These are phyloP conservation scores for Cicer bijugum DNA, from an alignment of 306 rosid species.

Conservation along the genomic window DNA sequence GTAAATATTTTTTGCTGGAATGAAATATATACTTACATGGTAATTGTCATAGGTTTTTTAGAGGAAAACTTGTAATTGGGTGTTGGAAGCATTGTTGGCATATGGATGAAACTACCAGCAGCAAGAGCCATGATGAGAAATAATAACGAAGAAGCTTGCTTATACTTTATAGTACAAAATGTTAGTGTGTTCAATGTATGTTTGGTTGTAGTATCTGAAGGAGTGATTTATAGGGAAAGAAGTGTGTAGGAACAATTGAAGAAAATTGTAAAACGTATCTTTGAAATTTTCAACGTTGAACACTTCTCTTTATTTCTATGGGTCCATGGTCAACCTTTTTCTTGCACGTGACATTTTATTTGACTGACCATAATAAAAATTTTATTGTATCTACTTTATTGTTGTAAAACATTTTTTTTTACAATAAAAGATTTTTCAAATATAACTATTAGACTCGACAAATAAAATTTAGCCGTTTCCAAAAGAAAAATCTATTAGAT, in stretches of 20 bases:
- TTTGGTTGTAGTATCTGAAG: not conserved
- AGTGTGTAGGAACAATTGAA: not conserved
- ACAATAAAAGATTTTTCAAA: too few species aligned
- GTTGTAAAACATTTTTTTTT: too few species aligned
- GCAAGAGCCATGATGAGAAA: constrained; percentile 28
- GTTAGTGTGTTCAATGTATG: not conserved
- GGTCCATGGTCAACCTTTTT: not conserved
- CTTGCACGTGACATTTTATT: not conserved
- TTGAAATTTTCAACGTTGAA: not conserved
- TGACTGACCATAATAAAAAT: not conserved
- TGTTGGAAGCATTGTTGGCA: constrained; percentile 1
- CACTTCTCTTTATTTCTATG: not conserved
- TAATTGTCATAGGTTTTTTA: not conserved
- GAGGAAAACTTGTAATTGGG: not conserved
- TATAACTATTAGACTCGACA: too few species aligned
- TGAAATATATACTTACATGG: constrained; percentile 23
- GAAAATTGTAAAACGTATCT: not conserved
- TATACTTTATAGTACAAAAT: not conserved
- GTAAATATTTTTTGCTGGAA: not conserved
- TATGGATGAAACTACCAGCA: not conserved
- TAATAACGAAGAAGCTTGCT: not conserved
- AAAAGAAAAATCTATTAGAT: too few species aligned
- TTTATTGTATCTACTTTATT: too few species aligned
- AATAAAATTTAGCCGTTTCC: too few species aligned
- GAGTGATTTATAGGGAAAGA: constrained; percentile 8